These are phyloP conservation scores for Skeletonema potamos DNA, from an alignment of 108 stramenopile genomes.

Conservation along the genomic window DNA sequence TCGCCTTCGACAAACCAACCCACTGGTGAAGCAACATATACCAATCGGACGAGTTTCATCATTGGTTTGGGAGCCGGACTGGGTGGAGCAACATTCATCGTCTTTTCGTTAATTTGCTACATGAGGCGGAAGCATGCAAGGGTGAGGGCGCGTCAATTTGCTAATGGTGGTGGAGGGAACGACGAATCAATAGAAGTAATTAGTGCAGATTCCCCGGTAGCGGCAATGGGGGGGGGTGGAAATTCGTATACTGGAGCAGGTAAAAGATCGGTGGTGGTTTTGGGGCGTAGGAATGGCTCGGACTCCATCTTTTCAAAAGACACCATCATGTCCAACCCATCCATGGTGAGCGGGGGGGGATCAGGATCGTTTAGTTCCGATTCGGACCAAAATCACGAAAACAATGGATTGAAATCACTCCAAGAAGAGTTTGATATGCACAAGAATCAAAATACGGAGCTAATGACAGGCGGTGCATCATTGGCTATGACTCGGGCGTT, in stretches of 20 bases:
- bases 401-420: slow-evolving; percentile 24
- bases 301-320: slow-evolving; percentile 6
- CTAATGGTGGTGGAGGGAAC: neutral
- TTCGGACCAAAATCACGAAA: slow-evolving; percentile 47
- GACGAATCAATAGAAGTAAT: neutral
- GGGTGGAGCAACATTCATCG: slow-evolving; percentile 13
- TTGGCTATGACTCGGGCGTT: slow-evolving; percentile 75
- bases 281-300: neutral
- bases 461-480: slow-evolving; percentile 60
- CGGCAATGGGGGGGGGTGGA: neutral
- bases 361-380: slow-evolving; percentile 45
- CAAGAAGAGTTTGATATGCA: slow-evolving; percentile 85
- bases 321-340: slow-evolving; percentile 56
- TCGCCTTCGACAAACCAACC: slow-evolving; percentile 1
- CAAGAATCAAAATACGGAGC: slow-evolving; percentile 76
- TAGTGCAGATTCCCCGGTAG: neutral
- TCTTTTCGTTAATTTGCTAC: slow-evolving; percentile 10
- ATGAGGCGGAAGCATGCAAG: slow-evolving; percentile 9
- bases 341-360: slow-evolving; percentile 51
- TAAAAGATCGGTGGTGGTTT: neutral
- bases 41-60: slow-evolving; percentile 12
- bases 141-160: neutral
- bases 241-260: neutral
- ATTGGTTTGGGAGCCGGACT: slow-evolving; percentile 34
- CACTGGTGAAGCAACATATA: neutral